Percentiles rank a stretch among this genome's conserved stretches.
These are phyloP conservation scores for Mortierella sp. DNA, from an alignment of 371 early-diverging fungal genomes.

Conservation along the genomic window DNA sequence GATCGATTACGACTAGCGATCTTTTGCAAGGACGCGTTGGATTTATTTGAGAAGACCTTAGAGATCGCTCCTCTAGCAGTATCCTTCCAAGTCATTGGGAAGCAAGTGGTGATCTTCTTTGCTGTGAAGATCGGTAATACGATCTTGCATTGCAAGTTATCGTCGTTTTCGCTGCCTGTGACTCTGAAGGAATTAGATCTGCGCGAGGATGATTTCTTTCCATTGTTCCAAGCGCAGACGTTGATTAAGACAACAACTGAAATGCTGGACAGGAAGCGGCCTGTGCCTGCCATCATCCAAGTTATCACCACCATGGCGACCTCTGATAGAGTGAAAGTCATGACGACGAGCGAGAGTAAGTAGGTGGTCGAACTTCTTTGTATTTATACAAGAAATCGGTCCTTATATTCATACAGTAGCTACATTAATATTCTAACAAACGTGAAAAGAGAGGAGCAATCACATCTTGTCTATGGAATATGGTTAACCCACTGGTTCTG, in stretches of 20 bases:
- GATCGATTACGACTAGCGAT: constrained; percentile 12
- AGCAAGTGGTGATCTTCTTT: constrained; percentile 3
- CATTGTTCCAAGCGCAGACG: constrained; percentile 14
- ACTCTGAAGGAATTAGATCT: constrained; percentile 12
- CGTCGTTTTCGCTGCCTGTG: constrained; percentile 5
- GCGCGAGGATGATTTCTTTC: constrained; percentile 11
- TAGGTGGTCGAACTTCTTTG: no score
- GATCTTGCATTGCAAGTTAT: constrained; percentile 14
- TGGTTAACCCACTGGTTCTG: no score
- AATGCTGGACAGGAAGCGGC: constrained; percentile 6
- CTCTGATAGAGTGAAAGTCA: constrained; percentile 1
- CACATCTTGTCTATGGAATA: no score
- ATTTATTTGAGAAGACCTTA: constrained; percentile 1
- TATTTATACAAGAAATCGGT: no score
- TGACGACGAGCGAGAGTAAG: neutral
- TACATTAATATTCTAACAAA: no score
- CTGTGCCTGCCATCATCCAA: constrained; percentile 4
- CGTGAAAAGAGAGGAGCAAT: no score
- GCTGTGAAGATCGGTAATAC: constrained; percentile 10
- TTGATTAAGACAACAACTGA: constrained; percentile 3
- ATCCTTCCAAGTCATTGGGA: constrained; percentile 10
- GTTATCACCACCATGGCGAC: constrained; percentile 5
- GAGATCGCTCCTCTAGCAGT: constrained; percentile 4
- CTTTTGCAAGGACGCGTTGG: constrained; percentile 14
- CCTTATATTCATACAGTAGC: no score